These are phyloP conservation scores for Phaeosphaeria sp. DNA, from an alignment of 2,329 filamentous ascomycete species.

Conservation along the genomic window DNA sequence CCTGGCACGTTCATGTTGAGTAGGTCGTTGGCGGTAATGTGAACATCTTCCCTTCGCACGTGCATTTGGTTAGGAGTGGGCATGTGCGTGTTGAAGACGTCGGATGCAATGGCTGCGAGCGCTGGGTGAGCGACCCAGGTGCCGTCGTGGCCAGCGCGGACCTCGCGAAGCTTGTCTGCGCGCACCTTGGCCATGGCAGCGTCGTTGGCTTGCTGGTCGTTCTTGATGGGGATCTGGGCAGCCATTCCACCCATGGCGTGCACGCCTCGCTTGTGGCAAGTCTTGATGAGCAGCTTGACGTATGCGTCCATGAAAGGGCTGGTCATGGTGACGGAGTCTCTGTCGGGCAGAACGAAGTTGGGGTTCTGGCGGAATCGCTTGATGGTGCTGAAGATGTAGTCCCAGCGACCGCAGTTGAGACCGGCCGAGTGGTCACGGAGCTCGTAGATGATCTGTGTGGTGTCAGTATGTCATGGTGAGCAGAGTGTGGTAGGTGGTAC, in stretches of 20 bases:
- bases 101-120: conserved; percentile 83
- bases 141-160: conserved; percentile 91
- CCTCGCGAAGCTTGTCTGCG: conserved; percentile 95
- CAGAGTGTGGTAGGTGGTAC: conserved; percentile 30
- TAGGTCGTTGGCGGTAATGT: conserved; percentile 84
- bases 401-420: conserved; percentile 98
- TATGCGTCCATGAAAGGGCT: conserved; percentile 98
- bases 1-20: conserved; percentile 98
- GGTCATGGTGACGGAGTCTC: conserved; percentile 92
- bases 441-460: conserved; percentile 86
- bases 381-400: conserved; percentile 99
- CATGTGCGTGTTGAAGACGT: conserved; percentile 98
- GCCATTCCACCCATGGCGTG: conserved; percentile 99
- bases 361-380: conserved; percentile 98
- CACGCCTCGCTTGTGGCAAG: conserved; percentile 94
- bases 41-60: conserved; percentile 85
- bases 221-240: conserved; percentile 98
- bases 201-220: conserved; percentile 88
- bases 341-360: conserved; percentile 91
- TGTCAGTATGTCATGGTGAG: neutral
- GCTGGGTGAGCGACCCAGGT: conserved; percentile 98
- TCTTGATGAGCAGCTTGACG: conserved; percentile 96
- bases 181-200: conserved; percentile 92
- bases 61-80: conserved; percentile 97
- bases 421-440: conserved; percentile 95